Conservation (phyloP, 1,139 yeast genomes). For the Pichia norvegensis region DNA sequence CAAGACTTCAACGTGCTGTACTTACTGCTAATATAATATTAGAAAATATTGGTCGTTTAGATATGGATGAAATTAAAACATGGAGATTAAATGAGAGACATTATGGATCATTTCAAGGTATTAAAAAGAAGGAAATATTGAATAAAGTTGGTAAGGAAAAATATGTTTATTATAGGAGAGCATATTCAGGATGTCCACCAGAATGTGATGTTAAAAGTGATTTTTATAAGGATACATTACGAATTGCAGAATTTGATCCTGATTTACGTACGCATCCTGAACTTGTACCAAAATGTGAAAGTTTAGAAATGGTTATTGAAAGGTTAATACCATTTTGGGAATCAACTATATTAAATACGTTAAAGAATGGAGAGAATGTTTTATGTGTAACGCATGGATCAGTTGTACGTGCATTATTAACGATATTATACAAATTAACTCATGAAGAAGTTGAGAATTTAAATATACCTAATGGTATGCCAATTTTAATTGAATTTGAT, state of each 20-base stretch:
- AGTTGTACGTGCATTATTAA: constrained; percentile 60
- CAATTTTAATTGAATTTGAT: constrained; percentile 40
- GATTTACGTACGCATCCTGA: constrained; percentile 18
- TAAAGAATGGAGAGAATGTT: constrained; percentile 34
- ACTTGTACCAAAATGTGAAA: constrained; percentile 57
- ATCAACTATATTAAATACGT: constrained; percentile 34
- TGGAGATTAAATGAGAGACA: constrained; percentile 79
- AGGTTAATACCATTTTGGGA: constrained; percentile 52
- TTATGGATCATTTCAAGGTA: constrained; percentile 73
- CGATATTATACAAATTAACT: constrained; percentile 46
- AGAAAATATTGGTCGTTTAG: constrained; percentile 36
- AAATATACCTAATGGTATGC: constrained; percentile 74
- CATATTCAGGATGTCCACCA: constrained; percentile 66
- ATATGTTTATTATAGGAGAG: constrained; percentile 61
- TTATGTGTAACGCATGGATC: constrained; percentile 72
- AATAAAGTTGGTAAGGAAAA: constrained; percentile 48
- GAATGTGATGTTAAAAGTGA: constrained; percentile 34
- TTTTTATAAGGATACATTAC: constrained; percentile 18
- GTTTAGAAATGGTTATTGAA: constrained; percentile 56
- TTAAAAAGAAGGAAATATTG: constrained; percentile 47
- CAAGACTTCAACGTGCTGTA: constrained; percentile 56
- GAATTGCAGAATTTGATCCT: constrained; percentile 15
- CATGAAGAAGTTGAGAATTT: constrained; percentile 59
- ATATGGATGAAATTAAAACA: constrained; percentile 43
- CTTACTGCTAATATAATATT: constrained; percentile 59